Evolutionary conservation across 345 rosid genomes (phyloP), one percentile per base, ranked within the genome.

Genomic region (sweet orange (Citrus sinensis)): DNA sequence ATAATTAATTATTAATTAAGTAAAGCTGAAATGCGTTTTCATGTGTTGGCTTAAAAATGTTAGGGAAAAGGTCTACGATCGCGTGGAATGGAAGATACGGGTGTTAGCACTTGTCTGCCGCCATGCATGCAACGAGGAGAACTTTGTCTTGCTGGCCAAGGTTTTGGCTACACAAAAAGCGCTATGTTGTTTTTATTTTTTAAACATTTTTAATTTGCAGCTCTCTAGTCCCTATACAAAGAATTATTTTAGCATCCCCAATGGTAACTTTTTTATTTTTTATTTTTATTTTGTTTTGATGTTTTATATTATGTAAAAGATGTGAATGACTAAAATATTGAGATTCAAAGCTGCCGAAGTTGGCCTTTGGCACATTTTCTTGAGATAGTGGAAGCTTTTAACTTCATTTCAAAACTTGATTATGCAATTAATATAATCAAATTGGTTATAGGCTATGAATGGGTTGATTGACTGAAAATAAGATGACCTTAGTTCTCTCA

Each of bases 41-140:
- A 24, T 78, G 37, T 74, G 75, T 59, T 77, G 51, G 78, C 32
- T 76, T 79, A 35, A 29, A 76, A 76, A 49, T 77, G 79, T 64
- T 64, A 55, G 78, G 74, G 75, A 81, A 74, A 77, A 65, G 71
- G 79, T 25, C 4, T 78, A 64, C 77, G 87, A 82, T 79, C 76
- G 87, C 85, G 87, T 87, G 90, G 80, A 83, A 80, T 76, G 77
- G 89, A 87, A 89, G 88, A 86, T 86, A 74, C 37, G 73, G 49
- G 76, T 84, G 89, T 77, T 80, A 79, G 85, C 66, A 82, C 84
- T 74, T 84, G 90, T 88, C 91, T 84, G 87, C 91, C 87, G 87
- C 89, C 93, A 88, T 84, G 86, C 88, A 89, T 72, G 86, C 90
- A 70, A 82, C 85, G 83, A 83, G 83, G 85, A 75, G 75, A 60